Evolutionary conservation across 1,284 basidiomycete species (phyloP), one percentile per base, ranked within the genome.

Genomic region (Xerocomus tenax): DNA sequence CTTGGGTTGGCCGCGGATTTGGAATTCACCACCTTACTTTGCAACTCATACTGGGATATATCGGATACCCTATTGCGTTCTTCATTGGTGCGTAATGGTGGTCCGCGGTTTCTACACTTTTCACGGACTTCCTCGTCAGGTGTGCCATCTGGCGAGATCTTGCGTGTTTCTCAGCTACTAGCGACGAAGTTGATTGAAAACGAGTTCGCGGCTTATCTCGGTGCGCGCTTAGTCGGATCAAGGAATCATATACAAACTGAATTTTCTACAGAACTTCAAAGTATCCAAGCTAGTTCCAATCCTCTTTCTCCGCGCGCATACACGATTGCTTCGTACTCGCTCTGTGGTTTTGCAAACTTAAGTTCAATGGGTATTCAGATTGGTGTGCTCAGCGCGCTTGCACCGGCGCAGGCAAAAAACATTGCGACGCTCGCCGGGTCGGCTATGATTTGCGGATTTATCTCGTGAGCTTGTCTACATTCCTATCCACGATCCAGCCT

Each of bases 281-380:
- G 67, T 0, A 74, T 87, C 50, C 75, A 74, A 68, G 55, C 58
- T 5, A 69, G 70, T 49, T 63, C 69, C 25, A 69, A 74, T 50
- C 79, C 84, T 8, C 76, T 91, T 48, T 81, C 79, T n/a, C 71
- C 66, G 32, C 85, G 87, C 47, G 87, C 78, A 42, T 88, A 74
- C 69, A 86, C 80, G 48, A 91, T 93, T 58, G 79, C 82, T 36
- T 82, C 83, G 29, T 91, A 91, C 63, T 83, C 84, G 35, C 82
- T 91, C 38, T 93, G 91, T 65, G 91, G 91, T 9, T 95, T 95
- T 64, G 90, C 89, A 50, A 95, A 95, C 70, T 73, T 91, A 35
- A 78, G 82, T 54, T 90, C 87, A 32, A 71, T 92, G 38, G 92
- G 91, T 67, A 91, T 94, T 62, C 89, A 93, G 69, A 85, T 94